phyloP scores from a whole-genome alignment of 495 filamentous ascomycete species.

The Apiosordaria backusii region DNA sequence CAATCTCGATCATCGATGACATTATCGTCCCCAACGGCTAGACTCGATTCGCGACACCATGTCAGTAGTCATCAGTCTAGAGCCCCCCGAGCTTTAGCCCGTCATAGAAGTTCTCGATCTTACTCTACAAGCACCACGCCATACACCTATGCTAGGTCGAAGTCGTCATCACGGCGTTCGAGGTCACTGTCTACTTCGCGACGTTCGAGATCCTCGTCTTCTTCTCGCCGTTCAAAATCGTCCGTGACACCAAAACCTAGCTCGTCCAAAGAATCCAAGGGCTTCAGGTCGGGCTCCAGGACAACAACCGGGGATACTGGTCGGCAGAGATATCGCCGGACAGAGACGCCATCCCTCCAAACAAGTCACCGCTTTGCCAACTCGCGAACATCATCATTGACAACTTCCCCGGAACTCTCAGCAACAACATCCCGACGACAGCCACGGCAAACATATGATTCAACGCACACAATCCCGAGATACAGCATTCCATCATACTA shows the following conservation, averaged over 20 bases:
- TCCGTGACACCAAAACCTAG: not conserved
- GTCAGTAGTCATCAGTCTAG: not conserved
- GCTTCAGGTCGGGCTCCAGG: not conserved
- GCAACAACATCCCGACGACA: not conserved
- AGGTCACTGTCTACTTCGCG: not conserved
- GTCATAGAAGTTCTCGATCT: not conserved
- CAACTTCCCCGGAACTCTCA: not conserved
- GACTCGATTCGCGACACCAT: not conserved
- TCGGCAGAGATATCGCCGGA: not conserved
- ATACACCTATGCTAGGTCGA: not conserved
- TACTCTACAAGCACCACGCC: not conserved
- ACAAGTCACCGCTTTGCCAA: not conserved
- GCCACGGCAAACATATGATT: not conserved
- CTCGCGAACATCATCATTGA: not conserved
- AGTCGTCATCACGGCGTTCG: conserved; percentile 13
- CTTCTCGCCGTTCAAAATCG: not conserved
- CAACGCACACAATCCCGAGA: not conserved
- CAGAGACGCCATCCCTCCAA: not conserved
- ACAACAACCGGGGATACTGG: not conserved
- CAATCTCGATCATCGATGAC: not conserved
- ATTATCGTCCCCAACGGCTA: too few species aligned
- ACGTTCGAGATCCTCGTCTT: not conserved
- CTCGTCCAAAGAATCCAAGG: not conserved
- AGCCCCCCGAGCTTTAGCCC: not conserved
- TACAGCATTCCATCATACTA: not conserved